Evolutionary conservation across 495 filamentous ascomycete species (phyloP).

Genomic region (Umbilicaria muhlenbergii): DNA sequence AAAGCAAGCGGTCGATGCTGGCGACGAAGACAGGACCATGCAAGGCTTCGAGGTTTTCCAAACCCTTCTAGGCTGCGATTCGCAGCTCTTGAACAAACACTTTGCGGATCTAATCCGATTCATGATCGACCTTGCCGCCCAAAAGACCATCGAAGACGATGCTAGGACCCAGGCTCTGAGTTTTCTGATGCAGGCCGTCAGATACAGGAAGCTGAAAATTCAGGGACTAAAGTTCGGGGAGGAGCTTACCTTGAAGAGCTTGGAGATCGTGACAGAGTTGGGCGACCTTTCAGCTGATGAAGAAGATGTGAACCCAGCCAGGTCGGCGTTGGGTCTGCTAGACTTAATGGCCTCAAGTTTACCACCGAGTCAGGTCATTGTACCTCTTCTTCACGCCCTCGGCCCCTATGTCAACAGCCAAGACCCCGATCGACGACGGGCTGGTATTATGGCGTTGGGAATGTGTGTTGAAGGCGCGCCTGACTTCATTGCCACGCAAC

Average conservation of each 20-base stretch:
- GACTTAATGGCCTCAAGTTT: conserved; percentile 77
- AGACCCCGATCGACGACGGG: conserved; percentile 67
- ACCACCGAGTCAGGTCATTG: conserved; percentile 86
- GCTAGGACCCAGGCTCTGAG: conserved; percentile 76
- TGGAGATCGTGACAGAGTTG: conserved; percentile 80
- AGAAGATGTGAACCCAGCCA: conserved; percentile 78
- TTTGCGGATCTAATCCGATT: conserved; percentile 85
- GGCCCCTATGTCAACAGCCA: conserved; percentile 58
- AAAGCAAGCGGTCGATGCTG: conserved; percentile 59
- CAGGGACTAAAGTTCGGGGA: conserved; percentile 72
- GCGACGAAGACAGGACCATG: conserved; percentile 72
- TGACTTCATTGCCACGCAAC: conserved; percentile 85
- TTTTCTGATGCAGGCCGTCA: conserved; percentile 83
- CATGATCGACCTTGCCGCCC: conserved; percentile 76
- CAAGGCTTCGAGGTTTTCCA: conserved; percentile 97
- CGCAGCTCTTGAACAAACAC: conserved; percentile 64
- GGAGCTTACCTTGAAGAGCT: conserved; percentile 67
- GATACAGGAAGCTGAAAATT: conserved; percentile 89
- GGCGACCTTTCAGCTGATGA: conserved; percentile 53
- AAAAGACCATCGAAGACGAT: conserved; percentile 64
- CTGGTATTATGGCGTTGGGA: conserved; percentile 80
- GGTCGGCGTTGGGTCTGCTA: conserved; percentile 73
- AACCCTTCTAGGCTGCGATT: conserved; percentile 80
- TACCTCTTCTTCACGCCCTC: conserved; percentile 74
- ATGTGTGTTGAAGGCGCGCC: conserved; percentile 94